These are phyloP conservation scores for Pilobolus umbonatus DNA, from an alignment of 192 early-diverging fungal species.

Conservation along the genomic window DNA sequence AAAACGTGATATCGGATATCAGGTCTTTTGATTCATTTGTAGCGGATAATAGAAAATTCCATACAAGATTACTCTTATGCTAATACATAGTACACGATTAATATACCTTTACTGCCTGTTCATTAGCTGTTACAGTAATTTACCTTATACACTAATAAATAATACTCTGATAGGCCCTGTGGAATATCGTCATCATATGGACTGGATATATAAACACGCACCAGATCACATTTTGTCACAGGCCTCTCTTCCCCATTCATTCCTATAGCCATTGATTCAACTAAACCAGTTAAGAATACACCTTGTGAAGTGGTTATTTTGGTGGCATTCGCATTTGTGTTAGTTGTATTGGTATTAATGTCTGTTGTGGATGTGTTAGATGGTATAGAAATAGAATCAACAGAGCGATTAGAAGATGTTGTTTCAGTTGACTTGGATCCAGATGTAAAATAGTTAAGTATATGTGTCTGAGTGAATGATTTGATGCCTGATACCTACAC, in stretches of 20 bases:
- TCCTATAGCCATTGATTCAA: slow-evolving; percentile 9
- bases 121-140: not conserved
- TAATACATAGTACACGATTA: not conserved
- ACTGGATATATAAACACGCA: slow-evolving; percentile 25
- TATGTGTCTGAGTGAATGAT: slow-evolving; percentile 25
- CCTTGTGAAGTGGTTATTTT: slow-evolving; percentile 10
- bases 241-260: slow-evolving; percentile 24
- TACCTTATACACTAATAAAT: slow-evolving; percentile 33
- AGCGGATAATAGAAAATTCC: slow-evolving; percentile 28
- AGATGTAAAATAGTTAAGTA: slow-evolving; percentile 20
- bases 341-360: not conserved
- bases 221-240: slow-evolving; percentile 19
- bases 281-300: slow-evolving; percentile 27
- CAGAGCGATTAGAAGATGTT: not conserved
- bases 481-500: slow-evolving; percentile 18
- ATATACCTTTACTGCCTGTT: not conserved
- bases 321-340: not conserved
- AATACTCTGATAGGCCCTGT: slow-evolving; percentile 20
- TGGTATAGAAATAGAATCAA: not conserved
- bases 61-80: slow-evolving; percentile 27
- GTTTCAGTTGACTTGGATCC: slow-evolving; percentile 9
- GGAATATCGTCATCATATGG: not conserved
- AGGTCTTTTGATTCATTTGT: slow-evolving; percentile 7
- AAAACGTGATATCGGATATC: slow-evolving; percentile 24
- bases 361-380: not conserved